phyloP scores from a whole-genome alignment of 225 moss, liverwort and hornwort species.

The Polytrichum formosum region DNA sequence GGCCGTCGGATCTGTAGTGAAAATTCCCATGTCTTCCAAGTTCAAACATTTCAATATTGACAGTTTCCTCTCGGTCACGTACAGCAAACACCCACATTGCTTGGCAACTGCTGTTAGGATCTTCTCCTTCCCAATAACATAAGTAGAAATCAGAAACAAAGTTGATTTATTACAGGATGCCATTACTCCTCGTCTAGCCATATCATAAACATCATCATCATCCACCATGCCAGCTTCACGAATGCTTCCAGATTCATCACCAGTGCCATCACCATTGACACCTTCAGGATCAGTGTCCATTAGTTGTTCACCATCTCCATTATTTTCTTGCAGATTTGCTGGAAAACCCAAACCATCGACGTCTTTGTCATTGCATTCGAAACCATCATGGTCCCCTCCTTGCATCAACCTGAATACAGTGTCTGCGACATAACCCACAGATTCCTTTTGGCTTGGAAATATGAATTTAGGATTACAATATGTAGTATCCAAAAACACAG shows the following conservation, averaged over 20 bases:
- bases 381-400: slow-evolving; percentile 29
- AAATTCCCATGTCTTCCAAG: slow-evolving; percentile 60
- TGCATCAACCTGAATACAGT: slow-evolving; percentile 54
- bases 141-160: slow-evolving; percentile 73
- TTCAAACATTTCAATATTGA: slow-evolving; percentile 62
- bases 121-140: slow-evolving; percentile 88
- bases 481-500: slow-evolving; percentile 73
- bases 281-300: slow-evolving; percentile 3
- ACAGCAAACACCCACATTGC: slow-evolving; percentile 59
- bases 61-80: slow-evolving; percentile 76
- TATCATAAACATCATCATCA: slow-evolving; percentile 27
- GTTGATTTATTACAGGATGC: slow-evolving; percentile 30
- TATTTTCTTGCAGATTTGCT: slow-evolving; percentile 6
- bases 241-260: slow-evolving; percentile 9
- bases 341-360: neutral
- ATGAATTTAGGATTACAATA: slow-evolving; percentile 83
- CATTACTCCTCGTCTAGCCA: slow-evolving; percentile 22
- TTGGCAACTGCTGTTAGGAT: slow-evolving; percentile 77
- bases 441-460: slow-evolving; percentile 66
- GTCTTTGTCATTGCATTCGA: slow-evolving; percentile 4
- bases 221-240: slow-evolving; percentile 3
- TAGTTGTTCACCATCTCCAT: slow-evolving; percentile 7
- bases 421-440: slow-evolving; percentile 73
- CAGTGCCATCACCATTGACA: slow-evolving; percentile 16
- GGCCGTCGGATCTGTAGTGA: slow-evolving; percentile 68